Evolutionary conservation across 2,329 filamentous ascomycete genomes (phyloP), one percentile per base, ranked within the genome.

Genomic region (Talaromyces pinophilus): DNA sequence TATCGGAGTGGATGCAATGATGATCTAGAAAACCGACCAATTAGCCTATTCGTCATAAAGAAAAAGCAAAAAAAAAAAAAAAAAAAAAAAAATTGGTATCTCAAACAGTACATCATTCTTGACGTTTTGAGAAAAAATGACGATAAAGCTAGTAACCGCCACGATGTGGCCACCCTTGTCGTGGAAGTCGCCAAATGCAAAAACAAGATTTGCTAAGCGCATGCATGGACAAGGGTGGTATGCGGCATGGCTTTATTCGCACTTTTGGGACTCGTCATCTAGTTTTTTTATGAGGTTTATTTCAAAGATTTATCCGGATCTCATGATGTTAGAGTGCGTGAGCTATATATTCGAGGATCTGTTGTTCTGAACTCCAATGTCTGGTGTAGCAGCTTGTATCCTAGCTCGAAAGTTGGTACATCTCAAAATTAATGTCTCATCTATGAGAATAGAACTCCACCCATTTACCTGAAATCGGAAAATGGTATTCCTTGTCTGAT

Each of bases 181-280:
- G 17, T 42, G 10, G n/a, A 62, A 15, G 30, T 55, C 35, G 61
- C 48, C 5, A 62, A 62, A 44, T 13, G 19, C 28, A 28, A 25
- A 40, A 42, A 63, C 61, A 55, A 33, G 48, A 63, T 42, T 63
- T 55, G 48, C 48, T 15, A 63, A 44, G 61, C 22, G 22, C 13
- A n/a, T 55, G 30, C 48, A 63, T 38, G 13, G 22, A 44, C 35
- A 62, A 30, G 46, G 46, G 42, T 54, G 10, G 44, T 54, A n/a
- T 30, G 57, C 38, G 30, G 13, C 50, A 33, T 54, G 17, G 25
- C 1, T 30, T 17, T 54, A 54, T 54, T 54, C 7, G 7, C 5
- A 5, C 13, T 3, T 48, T 13, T 22, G 22, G 22, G 13, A 52
- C 13, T 52, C 22, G 25, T 52, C 22, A 28, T 52, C 0, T 52